Percentiles rank a stretch among this genome's conserved stretches.
Conservation (phyloP, 805 yeast genomes). For the Torulaspora quercuum region DNA sequence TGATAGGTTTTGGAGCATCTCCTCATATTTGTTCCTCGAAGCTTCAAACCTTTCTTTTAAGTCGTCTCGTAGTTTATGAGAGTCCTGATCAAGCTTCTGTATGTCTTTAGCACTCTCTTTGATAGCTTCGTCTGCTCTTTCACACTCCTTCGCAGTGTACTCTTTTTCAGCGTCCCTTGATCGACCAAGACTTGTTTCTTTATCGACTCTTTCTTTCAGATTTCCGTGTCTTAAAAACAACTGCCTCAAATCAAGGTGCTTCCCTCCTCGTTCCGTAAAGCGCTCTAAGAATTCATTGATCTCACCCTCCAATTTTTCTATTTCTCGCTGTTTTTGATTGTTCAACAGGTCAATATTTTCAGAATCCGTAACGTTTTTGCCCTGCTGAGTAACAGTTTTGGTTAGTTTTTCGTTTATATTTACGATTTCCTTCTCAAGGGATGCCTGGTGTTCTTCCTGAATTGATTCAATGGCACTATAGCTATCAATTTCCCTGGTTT, state of each 20-base stretch:
- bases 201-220: slow-evolving; percentile 45
- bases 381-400: slow-evolving; percentile 31
- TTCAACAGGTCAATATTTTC: slow-evolving; percentile 35
- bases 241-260: slow-evolving; percentile 16
- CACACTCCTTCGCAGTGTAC: slow-evolving; percentile 60
- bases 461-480: slow-evolving; percentile 41
- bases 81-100: slow-evolving; percentile 14
- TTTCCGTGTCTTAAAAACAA: slow-evolving; percentile 38
- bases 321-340: slow-evolving; percentile 24
- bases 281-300: slow-evolving; percentile 29
- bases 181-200: slow-evolving; percentile 43
- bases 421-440: slow-evolving; percentile 43
- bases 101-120: slow-evolving; percentile 42
- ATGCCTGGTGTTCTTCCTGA: slow-evolving; percentile 44
- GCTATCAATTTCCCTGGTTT: slow-evolving; percentile 46
- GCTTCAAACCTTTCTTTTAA: slow-evolving; percentile 15
- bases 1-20: slow-evolving; percentile 15
- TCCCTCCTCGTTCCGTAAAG: slow-evolving; percentile 14
- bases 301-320: slow-evolving; percentile 31
- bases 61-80: slow-evolving; percentile 15
- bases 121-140: slow-evolving; percentile 49
- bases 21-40: slow-evolving; percentile 8
- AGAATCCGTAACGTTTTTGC: slow-evolving; percentile 27
- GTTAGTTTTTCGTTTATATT: slow-evolving; percentile 47
- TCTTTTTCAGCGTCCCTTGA: slow-evolving; percentile 55